Evolutionary conservation across 106 monocot species (phyloP).

Genomic region (Hemerocallis citrina): DNA sequence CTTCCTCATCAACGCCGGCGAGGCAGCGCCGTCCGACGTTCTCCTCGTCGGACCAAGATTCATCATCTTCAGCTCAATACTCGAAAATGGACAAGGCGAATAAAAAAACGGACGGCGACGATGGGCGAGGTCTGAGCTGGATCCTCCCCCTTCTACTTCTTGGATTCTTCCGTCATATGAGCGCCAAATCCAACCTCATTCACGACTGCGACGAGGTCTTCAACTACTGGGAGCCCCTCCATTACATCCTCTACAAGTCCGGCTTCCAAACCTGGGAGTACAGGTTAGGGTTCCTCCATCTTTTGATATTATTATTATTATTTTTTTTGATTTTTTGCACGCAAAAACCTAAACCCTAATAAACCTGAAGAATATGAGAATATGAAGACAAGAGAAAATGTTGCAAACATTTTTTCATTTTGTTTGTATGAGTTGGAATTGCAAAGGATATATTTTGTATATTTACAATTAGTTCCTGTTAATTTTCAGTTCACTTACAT

Average conservation of each 20-base stretch:
- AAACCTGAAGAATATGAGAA: no score
- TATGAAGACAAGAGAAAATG: no score
- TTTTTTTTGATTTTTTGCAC: no score
- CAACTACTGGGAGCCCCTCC: constrained; percentile 99
- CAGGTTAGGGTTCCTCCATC: constrained; percentile 25
- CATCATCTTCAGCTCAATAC: constrained; percentile 18
- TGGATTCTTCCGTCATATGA: constrained; percentile 73
- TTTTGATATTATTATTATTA: background rate
- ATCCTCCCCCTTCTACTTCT: constrained; percentile 52
- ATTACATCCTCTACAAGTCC: constrained; percentile 84
- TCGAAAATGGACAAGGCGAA: constrained; percentile 48
- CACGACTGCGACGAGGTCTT: constrained; percentile 99
- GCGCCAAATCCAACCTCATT: constrained; percentile 90
- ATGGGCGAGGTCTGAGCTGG: constrained; percentile 49
- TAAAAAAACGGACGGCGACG: background rate
- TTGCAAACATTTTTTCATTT: no score
- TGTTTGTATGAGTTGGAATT: no score
- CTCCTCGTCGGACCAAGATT: background rate
- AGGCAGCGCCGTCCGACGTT: constrained; percentile 39
- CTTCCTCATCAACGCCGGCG: constrained; percentile 35
- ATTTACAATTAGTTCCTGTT: no score
- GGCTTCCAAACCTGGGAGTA: constrained; percentile 99
- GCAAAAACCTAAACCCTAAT: no score
- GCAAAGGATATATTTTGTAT: no score
- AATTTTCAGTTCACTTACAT: no score